Evolutionary conservation across 495 filamentous ascomycete species (phyloP), one percentile per base, ranked within the genome.

Genomic region (Pseudoneurospora amorphoporcata): DNA sequence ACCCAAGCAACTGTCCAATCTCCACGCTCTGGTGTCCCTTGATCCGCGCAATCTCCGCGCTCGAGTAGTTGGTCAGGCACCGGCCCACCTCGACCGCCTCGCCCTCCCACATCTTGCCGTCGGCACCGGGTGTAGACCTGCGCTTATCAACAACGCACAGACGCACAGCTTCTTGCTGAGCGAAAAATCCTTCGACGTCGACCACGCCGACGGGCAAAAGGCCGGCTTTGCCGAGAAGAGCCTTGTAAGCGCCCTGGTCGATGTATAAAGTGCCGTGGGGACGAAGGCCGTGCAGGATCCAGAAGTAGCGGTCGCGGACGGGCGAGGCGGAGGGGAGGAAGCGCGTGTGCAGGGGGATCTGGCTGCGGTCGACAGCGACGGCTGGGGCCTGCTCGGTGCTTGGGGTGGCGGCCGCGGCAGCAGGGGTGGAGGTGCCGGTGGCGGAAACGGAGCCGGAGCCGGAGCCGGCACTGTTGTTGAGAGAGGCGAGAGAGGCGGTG

Each of bases 61-160:
- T 88, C n/a, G 92, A 90, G 75, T 98, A 99, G 76, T 98, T 98
- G 35, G 97, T 94, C 47, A 98, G 80, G n/a, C 94, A 94, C 43
- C 95, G 85, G 0, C 96, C 95, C 32, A 98, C 91, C 76, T 98
- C 96, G n/a, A 85, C 83, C 1, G 88, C 87, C 10, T 87, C 82
- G 12, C 83, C 82, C 19, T 88, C 85, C 82, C 84, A 87, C 43
- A 79, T 47, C 70, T 82, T 79, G 10, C 78, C 79, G 17, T 79
- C 71, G 69, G 73, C 8, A 41, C 75, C 17, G 72, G 69, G 35
- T 8, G 70, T 7, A 7, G 72, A 45, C 53, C 71, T 69, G 70
- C 74, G 78, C 72, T 80, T 77, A 71, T 91, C 88, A 1, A 94
- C 90, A 12, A 97, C 94, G 17, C 92, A 88, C 2, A 99, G 72